Percentiles rank a stretch among this genome's conserved stretches.
Conservation (phyloP, 805 yeast genomes). For the Lipomyces japonicus region DNA sequence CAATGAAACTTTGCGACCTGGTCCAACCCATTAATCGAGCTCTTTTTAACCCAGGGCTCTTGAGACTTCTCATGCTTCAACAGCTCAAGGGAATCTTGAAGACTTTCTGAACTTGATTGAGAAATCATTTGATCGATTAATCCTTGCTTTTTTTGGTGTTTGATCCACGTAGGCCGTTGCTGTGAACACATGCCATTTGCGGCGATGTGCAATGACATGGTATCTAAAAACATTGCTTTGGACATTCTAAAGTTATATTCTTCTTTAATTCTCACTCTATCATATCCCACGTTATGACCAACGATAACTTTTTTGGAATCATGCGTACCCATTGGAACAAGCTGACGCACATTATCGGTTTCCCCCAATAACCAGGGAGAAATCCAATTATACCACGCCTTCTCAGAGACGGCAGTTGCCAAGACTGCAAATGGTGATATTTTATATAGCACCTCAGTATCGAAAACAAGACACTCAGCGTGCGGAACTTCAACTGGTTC, state of each 20-base stretch:
- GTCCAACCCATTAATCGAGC: conserved; percentile 73
- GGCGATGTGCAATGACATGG: conserved; percentile 90
- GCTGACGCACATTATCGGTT: conserved; percentile 49
- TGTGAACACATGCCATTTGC: conserved; percentile 88
- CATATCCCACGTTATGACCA: conserved; percentile 90
- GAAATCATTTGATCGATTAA: conserved; percentile 28
- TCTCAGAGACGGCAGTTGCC: conserved; percentile 71
- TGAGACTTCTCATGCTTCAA: conserved; percentile 28
- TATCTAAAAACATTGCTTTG: conserved; percentile 78
- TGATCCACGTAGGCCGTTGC: conserved; percentile 76
- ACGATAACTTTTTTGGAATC: conserved; percentile 56
- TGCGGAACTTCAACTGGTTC: conserved; percentile 60
- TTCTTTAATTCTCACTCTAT: conserved; percentile 78
- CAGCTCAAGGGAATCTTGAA: conserved; percentile 1
- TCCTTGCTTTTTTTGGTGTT: conserved; percentile 28
- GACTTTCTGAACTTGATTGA: conserved; percentile 9
- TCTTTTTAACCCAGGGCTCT: conserved; percentile 75
- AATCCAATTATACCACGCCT: conserved; percentile 94
- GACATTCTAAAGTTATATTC: conserved; percentile 70
- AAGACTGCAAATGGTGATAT: conserved; percentile 68
- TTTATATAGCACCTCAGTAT: conserved; percentile 82
- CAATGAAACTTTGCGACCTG: conserved; percentile 80
- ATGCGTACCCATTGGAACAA: conserved; percentile 68
- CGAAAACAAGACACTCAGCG: conserved; percentile 75
- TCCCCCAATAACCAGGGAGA: conserved; percentile 74